These are phyloP conservation scores for Syncephalastrum racemosum DNA, from an alignment of 371 early-diverging fungal species.

Conservation along the genomic window DNA sequence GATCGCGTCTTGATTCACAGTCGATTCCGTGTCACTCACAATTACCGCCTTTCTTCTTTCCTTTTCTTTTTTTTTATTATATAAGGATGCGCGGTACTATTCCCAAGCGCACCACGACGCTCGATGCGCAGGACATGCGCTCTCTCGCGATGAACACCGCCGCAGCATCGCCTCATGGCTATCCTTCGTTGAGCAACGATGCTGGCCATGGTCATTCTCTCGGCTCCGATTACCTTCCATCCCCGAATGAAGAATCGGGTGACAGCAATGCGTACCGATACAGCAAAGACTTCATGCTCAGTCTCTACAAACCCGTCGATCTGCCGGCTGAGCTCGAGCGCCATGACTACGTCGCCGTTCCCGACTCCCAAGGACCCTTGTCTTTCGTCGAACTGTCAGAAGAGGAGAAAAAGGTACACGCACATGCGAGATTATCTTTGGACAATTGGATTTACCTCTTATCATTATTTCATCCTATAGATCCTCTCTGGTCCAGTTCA, in stretches of 20 bases:
- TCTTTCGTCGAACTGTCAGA: slow-evolving; percentile 64
- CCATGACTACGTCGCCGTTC: slow-evolving; percentile 70
- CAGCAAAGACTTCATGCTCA: slow-evolving; percentile 81
- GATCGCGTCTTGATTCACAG: neutral
- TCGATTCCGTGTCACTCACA: slow-evolving; percentile 1
- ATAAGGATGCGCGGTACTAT: slow-evolving; percentile 49
- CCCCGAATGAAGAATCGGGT: slow-evolving; percentile 8
- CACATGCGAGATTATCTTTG: neutral
- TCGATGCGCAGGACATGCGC: slow-evolving; percentile 18
- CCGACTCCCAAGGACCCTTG: slow-evolving; percentile 63
- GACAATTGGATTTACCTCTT: neutral
- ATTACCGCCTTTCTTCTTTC: neutral
- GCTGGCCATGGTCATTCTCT: slow-evolving; percentile 1
- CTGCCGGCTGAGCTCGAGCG: slow-evolving; percentile 69
- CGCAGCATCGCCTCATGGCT: slow-evolving; percentile 19
- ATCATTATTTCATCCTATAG: slow-evolving; percentile 17
- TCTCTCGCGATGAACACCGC: slow-evolving; percentile 11
- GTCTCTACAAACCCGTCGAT: slow-evolving; percentile 63
- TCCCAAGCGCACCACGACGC: slow-evolving; percentile 31
- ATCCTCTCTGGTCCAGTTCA: slow-evolving; percentile 57
- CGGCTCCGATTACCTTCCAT: neutral
- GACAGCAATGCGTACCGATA: slow-evolving; percentile 64
- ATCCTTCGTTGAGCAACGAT: slow-evolving; percentile 9
- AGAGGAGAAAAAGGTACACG: slow-evolving; percentile 67
- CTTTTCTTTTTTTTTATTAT: neutral